Evolutionary conservation across 805 yeast genomes (phyloP).

Genomic region (Tanozyma kutaoensis): DNA sequence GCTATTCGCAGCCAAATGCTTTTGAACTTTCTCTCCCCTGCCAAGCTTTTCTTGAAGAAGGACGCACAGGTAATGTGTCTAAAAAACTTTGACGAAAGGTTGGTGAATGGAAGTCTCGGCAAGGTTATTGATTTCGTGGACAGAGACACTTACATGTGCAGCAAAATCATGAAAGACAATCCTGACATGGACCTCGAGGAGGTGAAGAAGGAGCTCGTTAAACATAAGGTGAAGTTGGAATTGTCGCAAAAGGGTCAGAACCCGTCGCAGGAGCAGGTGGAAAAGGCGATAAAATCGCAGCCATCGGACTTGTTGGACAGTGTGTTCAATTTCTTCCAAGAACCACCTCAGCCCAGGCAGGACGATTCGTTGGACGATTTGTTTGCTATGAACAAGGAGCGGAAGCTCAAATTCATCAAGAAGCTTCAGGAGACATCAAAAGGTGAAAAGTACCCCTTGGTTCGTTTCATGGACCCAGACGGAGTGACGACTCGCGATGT

Average conservation of each 20-base stretch:
- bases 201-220: constrained; percentile 5
- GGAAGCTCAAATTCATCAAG: constrained; percentile 34
- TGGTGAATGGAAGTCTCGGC: constrained; percentile 92
- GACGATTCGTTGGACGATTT: background rate
- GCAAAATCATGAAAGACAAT: constrained; percentile 8
- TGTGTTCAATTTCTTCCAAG: constrained; percentile 5
- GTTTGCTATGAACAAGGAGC: constrained; percentile 15
- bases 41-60: constrained; percentile 36
- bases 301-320: constrained; percentile 3
- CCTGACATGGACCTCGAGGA: constrained; percentile 4
- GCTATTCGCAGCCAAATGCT: constrained; percentile 2
- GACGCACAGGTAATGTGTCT: constrained; percentile 94
- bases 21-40: constrained; percentile 7
- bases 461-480: constrained; percentile 60
- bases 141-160: constrained; percentile 1
- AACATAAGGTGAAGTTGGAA: constrained; percentile 1
- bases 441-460: constrained; percentile 53
- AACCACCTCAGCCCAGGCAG: background rate
- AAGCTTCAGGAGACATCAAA: constrained; percentile 30
- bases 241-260: constrained; percentile 5
- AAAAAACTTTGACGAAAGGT: constrained; percentile 56
- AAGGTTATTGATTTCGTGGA: constrained; percentile 43
- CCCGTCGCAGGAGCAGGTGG: too few relatives aligned
- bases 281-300: background rate
- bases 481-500: constrained; percentile 58